Evolutionary conservation across 176 grass and related monocot genomes (phyloP).

Genomic region (Lolium multiflorum): DNA sequence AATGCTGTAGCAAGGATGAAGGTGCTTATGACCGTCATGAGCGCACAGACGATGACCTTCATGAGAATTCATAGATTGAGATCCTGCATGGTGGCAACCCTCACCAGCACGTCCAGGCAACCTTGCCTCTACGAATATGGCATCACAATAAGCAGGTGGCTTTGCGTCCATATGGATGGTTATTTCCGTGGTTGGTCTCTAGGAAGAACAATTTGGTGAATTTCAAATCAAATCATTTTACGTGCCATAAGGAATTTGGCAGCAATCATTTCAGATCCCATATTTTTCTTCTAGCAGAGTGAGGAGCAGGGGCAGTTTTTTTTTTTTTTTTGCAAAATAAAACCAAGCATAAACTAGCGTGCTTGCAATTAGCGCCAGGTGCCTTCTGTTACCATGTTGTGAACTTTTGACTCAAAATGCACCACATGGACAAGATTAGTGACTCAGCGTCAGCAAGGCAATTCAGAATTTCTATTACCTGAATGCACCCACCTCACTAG

Average conservation of each 20-base stretch:
- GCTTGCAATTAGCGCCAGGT: neutral
- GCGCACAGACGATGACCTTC: neutral
- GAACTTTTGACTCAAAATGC: neutral
- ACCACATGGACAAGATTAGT: conserved; percentile 12
- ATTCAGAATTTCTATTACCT: conserved; percentile 4
- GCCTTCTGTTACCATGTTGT: conserved; percentile 15
- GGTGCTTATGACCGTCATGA: neutral
- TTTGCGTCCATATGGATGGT: neutral
- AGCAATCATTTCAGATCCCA: neutral
- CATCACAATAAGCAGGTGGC: neutral
- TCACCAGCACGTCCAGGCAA: conserved; percentile 5
- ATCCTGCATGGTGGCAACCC: neutral
- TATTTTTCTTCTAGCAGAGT: neutral
- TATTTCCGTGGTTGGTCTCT: neutral
- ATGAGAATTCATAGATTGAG: neutral
- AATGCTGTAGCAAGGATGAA: conserved; percentile 6
- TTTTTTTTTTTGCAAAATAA: neutral
- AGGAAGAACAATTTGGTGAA: neutral
- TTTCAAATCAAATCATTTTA: neutral
- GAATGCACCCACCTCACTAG: neutral
- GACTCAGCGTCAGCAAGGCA: neutral
- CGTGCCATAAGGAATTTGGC: neutral
- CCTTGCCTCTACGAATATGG: conserved; percentile 2
- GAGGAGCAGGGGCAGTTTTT: neutral
- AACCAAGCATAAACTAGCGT: neutral